phyloP scores from a whole-genome alignment of 768 basidiomycete species.

The Rhodotorula toruloides region DNA sequence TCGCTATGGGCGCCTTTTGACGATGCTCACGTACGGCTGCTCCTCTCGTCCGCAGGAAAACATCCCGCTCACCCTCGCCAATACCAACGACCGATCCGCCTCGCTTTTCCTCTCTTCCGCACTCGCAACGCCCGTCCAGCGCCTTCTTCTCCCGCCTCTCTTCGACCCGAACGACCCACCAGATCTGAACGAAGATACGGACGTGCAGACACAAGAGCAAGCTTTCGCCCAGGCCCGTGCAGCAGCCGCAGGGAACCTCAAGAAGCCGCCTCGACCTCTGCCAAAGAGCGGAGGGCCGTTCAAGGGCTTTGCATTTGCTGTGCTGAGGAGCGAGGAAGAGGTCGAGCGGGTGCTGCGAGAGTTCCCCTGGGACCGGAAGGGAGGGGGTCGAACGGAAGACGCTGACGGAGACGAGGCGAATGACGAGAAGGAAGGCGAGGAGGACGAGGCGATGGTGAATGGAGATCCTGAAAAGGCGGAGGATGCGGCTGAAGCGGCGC shows the following conservation, averaged over 20 bases:
- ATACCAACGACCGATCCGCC: slow-evolving; percentile 7
- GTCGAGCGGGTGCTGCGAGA: slow-evolving; percentile 7
- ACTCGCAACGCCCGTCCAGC: slow-evolving; percentile 20
- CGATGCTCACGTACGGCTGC: no score
- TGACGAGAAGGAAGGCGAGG: neutral
- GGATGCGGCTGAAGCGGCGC: neutral
- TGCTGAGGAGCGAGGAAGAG: slow-evolving; percentile 19
- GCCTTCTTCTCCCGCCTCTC: slow-evolving; percentile 30
- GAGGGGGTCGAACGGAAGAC: neutral
- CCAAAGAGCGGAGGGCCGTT: slow-evolving; percentile 41
- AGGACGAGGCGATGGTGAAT: neutral
- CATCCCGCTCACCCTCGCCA: slow-evolving; percentile 17
- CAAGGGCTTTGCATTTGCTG: slow-evolving; percentile 38
- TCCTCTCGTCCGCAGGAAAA: slow-evolving; percentile 31
- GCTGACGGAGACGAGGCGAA: neutral
- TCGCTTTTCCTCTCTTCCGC: slow-evolving; percentile 12
- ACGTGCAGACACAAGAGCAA: neutral
- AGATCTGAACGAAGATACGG: neutral
- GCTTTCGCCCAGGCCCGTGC: neutral
- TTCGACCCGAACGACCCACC: slow-evolving; percentile 15
- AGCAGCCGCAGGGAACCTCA: neutral
- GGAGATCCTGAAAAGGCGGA: neutral
- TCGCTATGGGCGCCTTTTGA: no score
- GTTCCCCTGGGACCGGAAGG: slow-evolving; percentile 30
- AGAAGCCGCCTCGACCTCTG: slow-evolving; percentile 3